Base-by-base conservation (phyloP, 352 stramenopile species). In the Sclerospora graminicola region DNA sequence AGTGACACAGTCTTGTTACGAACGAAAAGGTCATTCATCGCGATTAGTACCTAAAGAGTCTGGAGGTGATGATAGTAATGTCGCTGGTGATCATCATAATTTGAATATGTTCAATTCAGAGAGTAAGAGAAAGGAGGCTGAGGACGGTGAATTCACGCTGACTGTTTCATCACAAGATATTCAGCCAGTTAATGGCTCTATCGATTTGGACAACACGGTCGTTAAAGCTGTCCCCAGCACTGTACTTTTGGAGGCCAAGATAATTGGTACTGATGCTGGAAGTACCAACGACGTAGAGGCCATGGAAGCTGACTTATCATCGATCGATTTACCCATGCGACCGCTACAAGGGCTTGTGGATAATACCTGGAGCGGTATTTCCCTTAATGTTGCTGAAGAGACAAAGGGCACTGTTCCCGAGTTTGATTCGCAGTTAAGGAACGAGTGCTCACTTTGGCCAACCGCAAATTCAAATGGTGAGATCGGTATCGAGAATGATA, bases 241-340 rank as follows among this genome's bases (percentile, higher is more conserved):
- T 15, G 9, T 23, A 21, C 16, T 6, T 26, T 5, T 20, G 8
- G 11, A 38, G 16, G 32, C 14, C 3, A 24, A 8, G 15, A 26
- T 27, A 19, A 38, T 38, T 38, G 15, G 2, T 38, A 15, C 16
- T 38, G 32, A 38, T 26, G 11, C 32, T 38, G 21, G 4, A 7
- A 7, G 6, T 26, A 7, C 3, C 21, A n/a, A 24, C 15, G 32
- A 38, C 8, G 23, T 7, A 1, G 16, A 27, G 4, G 32, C 24
- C n/a, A 31, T 32, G 19, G 31, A 32, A 41, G n/a, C 41, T 30
- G 20, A 28, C 26, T 10, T 24, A 27, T 26, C 36, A 34, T 27
- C 20, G 37, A 42, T 37, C 9, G 28, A 19, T 42, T 18, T 41
- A 41, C 45, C 24, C 13, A 38, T 29, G n/a, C 16, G 16, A 19